Percentiles rank a stretch among this genome's conserved stretches.
phyloP scores from a whole-genome alignment of 2,329 filamentous ascomycete genomes.

The Onygenales sp. region DNA sequence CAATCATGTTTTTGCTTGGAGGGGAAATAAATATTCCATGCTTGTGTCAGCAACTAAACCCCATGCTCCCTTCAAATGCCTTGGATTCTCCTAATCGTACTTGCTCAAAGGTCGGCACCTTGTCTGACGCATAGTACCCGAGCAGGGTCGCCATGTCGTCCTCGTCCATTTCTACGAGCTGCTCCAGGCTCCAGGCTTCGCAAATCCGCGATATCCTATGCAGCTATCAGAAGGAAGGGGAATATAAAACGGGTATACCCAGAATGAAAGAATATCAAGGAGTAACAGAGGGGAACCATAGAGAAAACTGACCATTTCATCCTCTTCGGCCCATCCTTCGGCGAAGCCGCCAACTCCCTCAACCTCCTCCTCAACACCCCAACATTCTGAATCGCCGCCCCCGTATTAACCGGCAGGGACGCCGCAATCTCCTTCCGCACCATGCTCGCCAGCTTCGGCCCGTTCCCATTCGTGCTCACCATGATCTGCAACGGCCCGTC shows the following conservation, averaged over 20 bases:
- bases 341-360: constrained; percentile 62
- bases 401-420: constrained; percentile 66
- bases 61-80: constrained; percentile 20
- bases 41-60: constrained; percentile 12
- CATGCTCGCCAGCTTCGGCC: constrained; percentile 78
- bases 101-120: constrained; percentile 14
- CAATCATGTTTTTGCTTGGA: no score
- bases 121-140: constrained; percentile 47
- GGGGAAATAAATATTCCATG: no score
- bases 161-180: constrained; percentile 66
- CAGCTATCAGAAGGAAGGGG: constrained; percentile 2
- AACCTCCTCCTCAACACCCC: constrained; percentile 71
- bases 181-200: constrained; percentile 67
- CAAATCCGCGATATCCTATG: constrained; percentile 75
- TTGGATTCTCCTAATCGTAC: constrained; percentile 10
- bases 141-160: constrained; percentile 69
- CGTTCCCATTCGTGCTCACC: constrained; percentile 97
- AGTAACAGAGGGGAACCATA: neutral
- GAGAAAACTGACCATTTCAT: constrained; percentile 66
- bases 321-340: constrained; percentile 68
- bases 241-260: neutral
- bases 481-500: constrained; percentile 95
- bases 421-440: constrained; percentile 74
- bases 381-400: constrained; percentile 75
- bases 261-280: neutral